Evolutionary conservation across 1,284 basidiomycete species (phyloP).

Genomic region (Tilletia horrida): DNA sequence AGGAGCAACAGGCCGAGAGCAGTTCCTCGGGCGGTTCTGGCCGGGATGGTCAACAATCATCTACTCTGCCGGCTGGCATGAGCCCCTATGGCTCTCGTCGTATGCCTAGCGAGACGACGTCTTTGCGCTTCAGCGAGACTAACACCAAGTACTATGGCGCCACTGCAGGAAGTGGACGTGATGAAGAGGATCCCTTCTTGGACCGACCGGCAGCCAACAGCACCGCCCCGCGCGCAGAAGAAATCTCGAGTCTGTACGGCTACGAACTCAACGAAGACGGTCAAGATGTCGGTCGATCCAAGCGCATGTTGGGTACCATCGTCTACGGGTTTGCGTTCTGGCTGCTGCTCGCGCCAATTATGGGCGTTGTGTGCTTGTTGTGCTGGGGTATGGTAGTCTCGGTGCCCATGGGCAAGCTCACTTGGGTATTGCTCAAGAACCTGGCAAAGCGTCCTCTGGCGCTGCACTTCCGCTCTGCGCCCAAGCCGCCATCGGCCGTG

Average conservation of each 20-base stretch:
- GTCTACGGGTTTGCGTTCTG: constrained; percentile 67
- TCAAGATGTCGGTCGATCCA: constrained; percentile 36
- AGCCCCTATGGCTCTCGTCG: constrained; percentile 15
- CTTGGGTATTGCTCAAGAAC: constrained; percentile 85
- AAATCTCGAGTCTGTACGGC: constrained; percentile 35
- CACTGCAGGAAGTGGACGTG: constrained; percentile 27
- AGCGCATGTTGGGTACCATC: constrained; percentile 37
- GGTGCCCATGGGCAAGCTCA: constrained; percentile 96
- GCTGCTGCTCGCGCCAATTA: constrained; percentile 79
- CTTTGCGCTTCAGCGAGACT: background rate
- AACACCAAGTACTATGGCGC: constrained; percentile 27
- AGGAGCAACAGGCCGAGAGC: constrained; percentile 20
- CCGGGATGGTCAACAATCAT: background rate
- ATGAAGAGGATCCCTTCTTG: constrained; percentile 22
- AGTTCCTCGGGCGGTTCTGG: constrained; percentile 16
- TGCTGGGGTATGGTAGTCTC: constrained; percentile 93
- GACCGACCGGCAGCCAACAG: constrained; percentile 5
- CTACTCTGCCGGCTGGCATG: constrained; percentile 6
- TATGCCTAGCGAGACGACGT: constrained; percentile 15
- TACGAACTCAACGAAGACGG: constrained; percentile 47
- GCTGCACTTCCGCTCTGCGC: constrained; percentile 76
- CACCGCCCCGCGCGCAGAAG: constrained; percentile 20
- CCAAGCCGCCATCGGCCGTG: constrained; percentile 24
- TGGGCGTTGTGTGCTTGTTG: constrained; percentile 65
- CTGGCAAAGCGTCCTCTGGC: constrained; percentile 75